Base-by-base conservation (phyloP, 2,329 filamentous ascomycete species). In the Phaeosphaeriaceae sp. region DNA sequence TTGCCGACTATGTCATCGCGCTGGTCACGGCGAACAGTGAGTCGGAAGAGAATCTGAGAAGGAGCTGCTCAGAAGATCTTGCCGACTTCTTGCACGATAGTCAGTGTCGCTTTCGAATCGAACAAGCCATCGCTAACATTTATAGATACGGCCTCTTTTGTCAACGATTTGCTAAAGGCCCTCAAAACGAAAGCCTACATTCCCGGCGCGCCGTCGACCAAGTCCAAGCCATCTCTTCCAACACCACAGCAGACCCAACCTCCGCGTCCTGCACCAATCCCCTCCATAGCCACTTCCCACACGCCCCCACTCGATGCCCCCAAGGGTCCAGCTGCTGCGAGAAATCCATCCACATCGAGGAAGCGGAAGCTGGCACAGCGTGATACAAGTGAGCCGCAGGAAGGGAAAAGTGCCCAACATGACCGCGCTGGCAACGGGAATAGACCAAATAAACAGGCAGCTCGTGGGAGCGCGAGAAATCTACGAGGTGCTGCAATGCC, bases 1-100 rank as follows among this genome's bases (percentile, higher is more conserved):
- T 95, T 2, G 91, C 91, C 49, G 92, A 95, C 69, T 95, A 94
- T 74, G 89, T 94, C n/a, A 83, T 94, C 61, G 91, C 91, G 7
- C 85, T 95, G 21, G 80, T 94, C 48, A 86, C 87, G 55, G 88
- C 91, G 61, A 61, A 28, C 26, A 28, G 69, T 64, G 89, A 89
- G 61, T 83, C 87, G 52, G 80, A 85, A 43, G 83, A 84, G n/a
- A 82, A 86, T 21, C 88, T 93, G 54, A 86, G 88, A 70, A 81
- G 84, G 67, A 85, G 90, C 52, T 93, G 90, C 76, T 84, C 91
- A 71, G 83, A 86, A 54, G 89, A 93, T 75, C 88, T 94, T 43
- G 85, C 86, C 2, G 91, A 94, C 72, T 94, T 94, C 73, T 78
- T 94, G 19, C 87, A 87, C 69, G 89, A 92, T 69, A 86, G 89